Percentiles rank a stretch among this genome's conserved stretches.
Evolutionary conservation across 108 stramenopile genomes (phyloP).

Genomic region (Conticribra guillardii): DNA sequence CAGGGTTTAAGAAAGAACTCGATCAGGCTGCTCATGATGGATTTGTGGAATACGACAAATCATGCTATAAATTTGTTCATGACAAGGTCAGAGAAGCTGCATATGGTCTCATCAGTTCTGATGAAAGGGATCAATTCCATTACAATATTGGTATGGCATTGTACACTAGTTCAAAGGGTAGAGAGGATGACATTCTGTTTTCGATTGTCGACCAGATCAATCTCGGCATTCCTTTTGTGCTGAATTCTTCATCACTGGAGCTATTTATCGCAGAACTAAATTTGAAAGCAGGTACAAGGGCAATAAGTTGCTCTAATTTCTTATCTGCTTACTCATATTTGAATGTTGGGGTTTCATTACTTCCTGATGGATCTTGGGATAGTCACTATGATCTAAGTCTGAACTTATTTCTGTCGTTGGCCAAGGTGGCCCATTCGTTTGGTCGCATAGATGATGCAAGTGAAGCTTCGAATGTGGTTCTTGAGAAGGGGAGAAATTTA

Average conservation of each 20-base stretch:
- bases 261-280: conserved; percentile 28
- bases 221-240: conserved; percentile 3
- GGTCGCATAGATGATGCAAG: conserved; percentile 16
- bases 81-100: conserved; percentile 63
- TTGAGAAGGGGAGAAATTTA: background rate
- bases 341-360: conserved; percentile 5
- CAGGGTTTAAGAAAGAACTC: conserved; percentile 4
- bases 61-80: conserved; percentile 45
- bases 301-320: conserved; percentile 33
- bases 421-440: conserved; percentile 12
- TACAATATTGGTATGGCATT: conserved; percentile 18
- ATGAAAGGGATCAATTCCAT: conserved; percentile 22
- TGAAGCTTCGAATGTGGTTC: conserved; percentile 3
- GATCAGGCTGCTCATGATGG: conserved; percentile 16
- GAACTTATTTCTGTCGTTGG: background rate
- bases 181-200: background rate
- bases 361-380: conserved; percentile 21
- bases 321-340: conserved; percentile 24
- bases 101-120: conserved; percentile 43
- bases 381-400: conserved; percentile 26
- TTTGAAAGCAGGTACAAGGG: conserved; percentile 22
- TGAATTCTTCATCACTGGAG: background rate
- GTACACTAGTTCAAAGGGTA: background rate
- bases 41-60: conserved; percentile 22
- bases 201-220: conserved; percentile 14